Evolutionary conservation across 2,329 filamentous ascomycete species (phyloP).

Genomic region (Monosporascus sp.): DNA sequence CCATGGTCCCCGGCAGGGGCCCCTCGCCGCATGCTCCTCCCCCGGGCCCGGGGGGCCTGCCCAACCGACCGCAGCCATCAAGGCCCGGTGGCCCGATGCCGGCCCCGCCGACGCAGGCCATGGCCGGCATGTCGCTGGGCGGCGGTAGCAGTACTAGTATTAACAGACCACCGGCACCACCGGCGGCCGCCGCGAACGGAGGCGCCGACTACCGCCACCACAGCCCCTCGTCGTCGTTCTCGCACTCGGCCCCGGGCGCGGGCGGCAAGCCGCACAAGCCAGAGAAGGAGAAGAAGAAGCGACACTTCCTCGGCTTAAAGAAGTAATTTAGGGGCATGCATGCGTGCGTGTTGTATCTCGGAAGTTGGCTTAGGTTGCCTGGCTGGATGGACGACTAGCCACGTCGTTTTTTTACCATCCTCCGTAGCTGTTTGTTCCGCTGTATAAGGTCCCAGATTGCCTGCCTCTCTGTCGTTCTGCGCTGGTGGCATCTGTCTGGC

Average conservation of each 20-base stretch:
- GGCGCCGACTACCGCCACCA: constrained; percentile 13
- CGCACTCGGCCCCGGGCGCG: not conserved
- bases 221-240: constrained; percentile 18
- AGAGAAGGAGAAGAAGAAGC: constrained; percentile 55
- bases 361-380: no score
- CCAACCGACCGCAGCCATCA: constrained; percentile 7
- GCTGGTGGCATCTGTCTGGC: no score
- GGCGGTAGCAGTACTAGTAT: constrained; percentile 12
- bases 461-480: no score
- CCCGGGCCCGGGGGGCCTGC: not conserved
- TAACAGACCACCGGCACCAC: constrained; percentile 1
- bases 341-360: not conserved
- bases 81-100: constrained; percentile 19
- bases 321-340: constrained; percentile 31
- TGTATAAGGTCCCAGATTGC: no score
- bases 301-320: constrained; percentile 54
- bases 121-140: constrained; percentile 3
- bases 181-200: constrained; percentile 2
- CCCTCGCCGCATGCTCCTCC: not conserved
- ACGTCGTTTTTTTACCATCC: no score
- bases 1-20: constrained; percentile 10
- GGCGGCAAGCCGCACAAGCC: constrained; percentile 41
- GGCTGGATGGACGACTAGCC: no score
- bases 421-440: no score
- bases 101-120: constrained; percentile 1